Evolutionary conservation across 345 rosid species (phyloP).

Genomic region (Rubroshorea leprosula): DNA sequence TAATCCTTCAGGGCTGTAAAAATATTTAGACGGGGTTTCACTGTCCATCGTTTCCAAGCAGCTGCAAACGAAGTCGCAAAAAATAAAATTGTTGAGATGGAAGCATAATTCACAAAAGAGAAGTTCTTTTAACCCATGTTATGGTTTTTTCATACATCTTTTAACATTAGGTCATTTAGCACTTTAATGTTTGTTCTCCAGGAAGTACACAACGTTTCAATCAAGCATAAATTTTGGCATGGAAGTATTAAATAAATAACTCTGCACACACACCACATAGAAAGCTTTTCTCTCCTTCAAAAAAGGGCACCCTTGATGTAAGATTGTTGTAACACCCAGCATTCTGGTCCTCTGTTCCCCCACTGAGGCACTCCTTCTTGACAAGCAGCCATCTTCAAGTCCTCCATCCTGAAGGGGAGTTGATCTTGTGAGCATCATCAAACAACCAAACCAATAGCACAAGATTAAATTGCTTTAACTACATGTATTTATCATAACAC

Average conservation of each 20-base stretch:
- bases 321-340: slow-evolving; percentile 60
- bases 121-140: too few relatives aligned
- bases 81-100: neutral
- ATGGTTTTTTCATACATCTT: too few relatives aligned
- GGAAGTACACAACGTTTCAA: too few relatives aligned
- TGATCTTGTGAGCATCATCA: slow-evolving; percentile 11
- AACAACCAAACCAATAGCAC: slow-evolving; percentile 3
- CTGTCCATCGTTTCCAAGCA: slow-evolving; percentile 60
- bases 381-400: slow-evolving; percentile 57
- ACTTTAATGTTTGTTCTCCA: too few relatives aligned
- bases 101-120: neutral
- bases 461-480: slow-evolving; percentile 23
- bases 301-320: slow-evolving; percentile 52
- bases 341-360: slow-evolving; percentile 54
- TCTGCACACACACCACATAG: too few relatives aligned
- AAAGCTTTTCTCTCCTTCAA: slow-evolving; percentile 59
- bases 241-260: too few relatives aligned
- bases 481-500: slow-evolving; percentile 73
- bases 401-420: slow-evolving; percentile 54
- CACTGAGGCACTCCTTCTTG: slow-evolving; percentile 59
- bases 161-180: too few relatives aligned
- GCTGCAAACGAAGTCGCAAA: too few relatives aligned
- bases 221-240: too few relatives aligned
- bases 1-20: slow-evolving; percentile 69
- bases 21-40: slow-evolving; percentile 51